Evolutionary conservation across 768 basidiomycete genomes (phyloP), one percentile per base, ranked within the genome.

Genomic region (Hirschioporus abietinus): DNA sequence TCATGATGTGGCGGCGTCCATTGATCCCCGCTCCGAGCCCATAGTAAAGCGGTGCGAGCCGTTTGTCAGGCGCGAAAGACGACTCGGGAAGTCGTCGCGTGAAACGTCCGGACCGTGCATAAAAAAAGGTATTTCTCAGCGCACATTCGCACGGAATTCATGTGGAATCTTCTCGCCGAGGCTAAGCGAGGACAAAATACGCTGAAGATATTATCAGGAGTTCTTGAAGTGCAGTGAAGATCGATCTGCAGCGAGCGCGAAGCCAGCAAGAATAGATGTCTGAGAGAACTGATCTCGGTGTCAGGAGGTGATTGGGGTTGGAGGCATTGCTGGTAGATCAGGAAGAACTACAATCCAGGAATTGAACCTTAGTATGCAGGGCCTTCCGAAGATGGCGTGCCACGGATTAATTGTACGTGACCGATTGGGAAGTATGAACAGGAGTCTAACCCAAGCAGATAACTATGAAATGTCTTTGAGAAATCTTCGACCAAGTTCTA

Each of bases 201-300:
- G 20, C 42, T 52, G 42, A 52, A 52, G 42, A 52, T 52, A 20
- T 20, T 20, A 20, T 52, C 42, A 15, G 42, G 20, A 52, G 42
- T 20, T 52, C 42, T 3, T 52, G 42, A 52, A 52, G 42, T 10
- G 20, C 12, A 12, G 30, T 30, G 30, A 30, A 12, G 42, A 36
- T 52, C 42, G 42, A 52, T 52, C 12, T 52, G 12, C 30, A 30
- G 30, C 8, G 30, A 30, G 30, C 30, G 30, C 42, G 42, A 52
- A 52, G 12, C 15, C 20, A 15, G 42, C 15, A 20, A 52, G 42
- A 52, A 52, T 20, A 52, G 42, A 52, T 15, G 42, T 6, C 42
- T 52, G 42, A 52, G 42, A 52, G 42, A 52, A 52, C 42, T 52
- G 42, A 52, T 52, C 42, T 52, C 42, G 42, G 42, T 52, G 42